phyloP scores from a whole-genome alignment of 495 filamentous ascomycete species.

The Penicillium alfredii region DNA sequence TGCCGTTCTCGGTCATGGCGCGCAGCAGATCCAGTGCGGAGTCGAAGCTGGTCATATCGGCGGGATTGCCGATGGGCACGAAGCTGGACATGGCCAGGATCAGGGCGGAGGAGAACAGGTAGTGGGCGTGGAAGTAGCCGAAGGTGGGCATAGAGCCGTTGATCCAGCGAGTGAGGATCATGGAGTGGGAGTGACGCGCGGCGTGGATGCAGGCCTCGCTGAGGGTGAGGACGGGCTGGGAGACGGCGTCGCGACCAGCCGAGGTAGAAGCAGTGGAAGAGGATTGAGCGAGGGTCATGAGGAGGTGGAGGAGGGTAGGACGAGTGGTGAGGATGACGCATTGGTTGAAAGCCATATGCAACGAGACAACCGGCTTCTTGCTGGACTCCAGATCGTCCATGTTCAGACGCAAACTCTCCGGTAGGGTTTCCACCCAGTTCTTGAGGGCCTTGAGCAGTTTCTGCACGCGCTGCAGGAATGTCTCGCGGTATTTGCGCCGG shows the following conservation, averaged over 20 bases:
- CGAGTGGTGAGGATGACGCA: constrained; percentile 40
- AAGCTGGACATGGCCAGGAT: constrained; percentile 41
- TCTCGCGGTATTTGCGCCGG: constrained; percentile 38
- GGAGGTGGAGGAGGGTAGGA: constrained; percentile 37
- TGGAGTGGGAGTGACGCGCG: constrained; percentile 36
- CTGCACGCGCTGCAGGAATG: constrained; percentile 39
- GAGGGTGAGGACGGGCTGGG: constrained; percentile 36
- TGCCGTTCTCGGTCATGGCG: constrained; percentile 39
- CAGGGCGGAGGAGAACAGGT: constrained; percentile 39
- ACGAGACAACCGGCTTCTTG: constrained; percentile 33
- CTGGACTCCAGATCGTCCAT: constrained; percentile 34
- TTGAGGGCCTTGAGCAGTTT: constrained; percentile 40
- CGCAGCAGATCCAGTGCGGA: constrained; percentile 35
- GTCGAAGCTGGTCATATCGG: constrained; percentile 33
- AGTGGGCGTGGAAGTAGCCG: constrained; percentile 43
- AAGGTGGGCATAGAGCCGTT: constrained; percentile 40
- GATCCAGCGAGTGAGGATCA: constrained; percentile 41
- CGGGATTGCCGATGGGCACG: constrained; percentile 32
- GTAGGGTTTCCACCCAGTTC: constrained; percentile 41
- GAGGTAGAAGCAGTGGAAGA: neutral
- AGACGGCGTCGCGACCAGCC: constrained; percentile 20
- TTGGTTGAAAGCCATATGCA: constrained; percentile 41
- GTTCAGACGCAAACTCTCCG: constrained; percentile 35
- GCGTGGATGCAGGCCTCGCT: constrained; percentile 43
- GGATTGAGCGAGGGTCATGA: constrained; percentile 31